A percentile compares a stretch with the other conserved stretches of the same genome.
Evolutionary conservation across 441 rosid genomes (phyloP).

Genomic region (Populus tomentosa): DNA sequence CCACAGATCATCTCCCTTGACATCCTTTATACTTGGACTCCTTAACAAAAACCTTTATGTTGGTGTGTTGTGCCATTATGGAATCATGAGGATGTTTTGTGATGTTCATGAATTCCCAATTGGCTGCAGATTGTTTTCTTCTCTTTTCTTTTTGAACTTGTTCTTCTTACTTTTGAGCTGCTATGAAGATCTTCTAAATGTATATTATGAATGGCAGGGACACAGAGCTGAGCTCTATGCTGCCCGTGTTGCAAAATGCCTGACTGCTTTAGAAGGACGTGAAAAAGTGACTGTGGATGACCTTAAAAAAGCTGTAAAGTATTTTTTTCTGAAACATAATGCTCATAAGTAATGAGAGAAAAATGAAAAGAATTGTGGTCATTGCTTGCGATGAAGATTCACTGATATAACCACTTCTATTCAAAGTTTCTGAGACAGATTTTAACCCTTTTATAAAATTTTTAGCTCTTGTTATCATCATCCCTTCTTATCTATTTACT

Average conservation of each 20-base stretch:
- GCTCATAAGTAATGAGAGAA: neutral
- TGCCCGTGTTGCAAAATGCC: conserved; percentile 92
- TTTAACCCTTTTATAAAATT: neutral
- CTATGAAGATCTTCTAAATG: conserved; percentile 1
- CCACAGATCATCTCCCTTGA: neutral
- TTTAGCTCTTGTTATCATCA: neutral
- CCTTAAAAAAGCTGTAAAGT: conserved; percentile 94
- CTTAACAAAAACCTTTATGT: too few relatives aligned
- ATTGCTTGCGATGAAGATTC: neutral
- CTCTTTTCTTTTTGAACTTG: neutral
- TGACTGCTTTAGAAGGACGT: conserved; percentile 95
- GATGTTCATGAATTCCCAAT: neutral
- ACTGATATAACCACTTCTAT: neutral
- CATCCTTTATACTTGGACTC: neutral
- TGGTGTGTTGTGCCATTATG: neutral
- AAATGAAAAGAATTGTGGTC: neutral
- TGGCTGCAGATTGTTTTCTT: neutral
- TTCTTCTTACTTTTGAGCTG: neutral
- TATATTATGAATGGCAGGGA: conserved; percentile 53
- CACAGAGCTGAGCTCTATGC: conserved; percentile 98
- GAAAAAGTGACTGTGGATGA: conserved; percentile 94
- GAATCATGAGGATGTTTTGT: neutral
- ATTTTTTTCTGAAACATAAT: conserved; percentile 25
- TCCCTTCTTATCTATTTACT: neutral
- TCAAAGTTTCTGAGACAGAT: neutral